Base-by-base conservation (phyloP, 345 rosid species). In the Psidium friedrichsthalianum region DNA sequence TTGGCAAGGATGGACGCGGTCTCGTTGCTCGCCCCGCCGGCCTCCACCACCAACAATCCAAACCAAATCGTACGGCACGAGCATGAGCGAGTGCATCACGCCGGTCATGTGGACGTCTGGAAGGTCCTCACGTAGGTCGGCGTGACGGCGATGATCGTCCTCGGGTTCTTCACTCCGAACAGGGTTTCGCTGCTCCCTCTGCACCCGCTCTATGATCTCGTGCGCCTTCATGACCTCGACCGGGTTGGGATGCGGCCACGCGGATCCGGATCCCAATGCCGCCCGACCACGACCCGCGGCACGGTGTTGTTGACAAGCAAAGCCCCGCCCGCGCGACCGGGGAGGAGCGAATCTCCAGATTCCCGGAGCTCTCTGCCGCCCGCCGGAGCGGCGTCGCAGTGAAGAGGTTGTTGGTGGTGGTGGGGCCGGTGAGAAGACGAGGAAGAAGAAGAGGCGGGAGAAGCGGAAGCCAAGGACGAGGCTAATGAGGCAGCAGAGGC, bases 251-350 rank as follows among this genome's bases (percentile, higher is more conserved):
- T 96, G 99, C 24, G 99, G 99, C 99, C 99, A 98, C 5, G 99
- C 99, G 97, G 95, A 98, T 96, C 94, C 98, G 95, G 94, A 98
- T 98, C 93, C 99, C 99, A 84, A n/a, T 98, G 99, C 53, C 99
- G 92, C 22, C 99, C 99, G 1, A 96, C 99, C 14, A 95, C 93
- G 15, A 98, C 99, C 44, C 98, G 87, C 8, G 99, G 95, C 86
- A 89, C 92, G 27, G 88, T 87, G 80, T 91, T 89, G 25, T 84
- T 40, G 29, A 82, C 82, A 25, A 92, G 89, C 9, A 82, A 59
- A 64, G 86, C 89, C 8, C 86, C 85, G 88, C 85, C 85, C 83
- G 86, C 85, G 29, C 78, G 40, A 36, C 69, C 51, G 91, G 87
- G 74, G 83, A 80, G 56, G 87, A 74, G 27, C 89, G 87, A 14